Evolutionary conservation across 139 green algal species (phyloP).

Genomic region (Chlamydomonas schloesseri): DNA sequence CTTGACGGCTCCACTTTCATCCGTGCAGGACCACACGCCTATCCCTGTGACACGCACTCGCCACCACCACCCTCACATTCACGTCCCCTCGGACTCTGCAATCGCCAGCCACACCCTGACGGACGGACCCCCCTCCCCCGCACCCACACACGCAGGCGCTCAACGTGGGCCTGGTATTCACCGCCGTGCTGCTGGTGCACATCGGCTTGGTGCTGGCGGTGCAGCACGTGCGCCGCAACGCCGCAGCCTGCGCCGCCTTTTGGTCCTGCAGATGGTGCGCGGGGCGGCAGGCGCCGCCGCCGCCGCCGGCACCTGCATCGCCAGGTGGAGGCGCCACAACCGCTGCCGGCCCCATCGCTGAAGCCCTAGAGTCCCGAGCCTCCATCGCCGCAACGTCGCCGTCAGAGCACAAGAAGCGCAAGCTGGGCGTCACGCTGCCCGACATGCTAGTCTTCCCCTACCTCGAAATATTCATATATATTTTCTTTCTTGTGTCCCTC

Average conservation of each 20-base stretch:
- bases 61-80: too few relatives aligned
- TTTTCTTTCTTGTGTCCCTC: slow-evolving; percentile 1
- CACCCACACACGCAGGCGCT: too few relatives aligned
- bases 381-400: not conserved
- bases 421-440: not conserved
- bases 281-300: not conserved
- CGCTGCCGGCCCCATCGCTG: not conserved
- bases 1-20: too few relatives aligned
- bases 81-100: too few relatives aligned
- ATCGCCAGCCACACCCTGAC: too few relatives aligned
- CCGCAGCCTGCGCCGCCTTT: not conserved
- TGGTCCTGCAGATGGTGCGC: not conserved
- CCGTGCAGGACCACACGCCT: too few relatives aligned
- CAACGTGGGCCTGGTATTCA: not conserved
- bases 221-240: too few relatives aligned
- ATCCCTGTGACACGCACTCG: too few relatives aligned
- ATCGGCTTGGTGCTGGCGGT: not conserved
- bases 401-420: not conserved
- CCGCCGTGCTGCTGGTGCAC: not conserved
- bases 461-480: not conserved
- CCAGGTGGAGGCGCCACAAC: not conserved
- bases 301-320: not conserved
- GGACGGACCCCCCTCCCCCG: too few relatives aligned
- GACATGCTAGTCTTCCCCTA: slow-evolving; percentile 20
- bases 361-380: too few relatives aligned